Percentiles rank a stretch among this genome's conserved stretches.
Conservation (phyloP, 768 basidiomycete genomes). For the Vararia minispora region DNA sequence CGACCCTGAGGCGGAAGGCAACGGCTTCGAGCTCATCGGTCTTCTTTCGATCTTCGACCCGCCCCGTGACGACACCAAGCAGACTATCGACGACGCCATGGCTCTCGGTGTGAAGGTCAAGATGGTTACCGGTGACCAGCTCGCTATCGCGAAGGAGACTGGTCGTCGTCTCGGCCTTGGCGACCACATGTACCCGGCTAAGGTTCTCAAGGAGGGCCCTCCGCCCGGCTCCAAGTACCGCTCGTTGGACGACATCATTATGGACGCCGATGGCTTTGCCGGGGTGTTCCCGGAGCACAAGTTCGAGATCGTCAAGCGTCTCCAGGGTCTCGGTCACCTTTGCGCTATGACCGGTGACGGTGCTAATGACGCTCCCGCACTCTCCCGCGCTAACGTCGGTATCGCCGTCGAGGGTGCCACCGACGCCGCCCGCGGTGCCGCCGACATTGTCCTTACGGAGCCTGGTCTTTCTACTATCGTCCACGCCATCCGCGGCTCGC, state of each 20-base stretch:
- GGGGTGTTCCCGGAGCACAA: conserved; percentile 99
- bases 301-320: conserved; percentile 98
- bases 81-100: conserved; percentile 95
- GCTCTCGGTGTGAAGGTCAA: conserved; percentile 96
- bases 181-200: conserved; percentile 99
- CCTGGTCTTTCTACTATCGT: conserved; percentile 99
- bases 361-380: conserved; percentile 96
- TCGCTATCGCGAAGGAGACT: conserved; percentile 98
- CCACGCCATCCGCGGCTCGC: conserved; percentile 95
- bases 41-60: conserved; percentile 97
- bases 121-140: conserved; percentile 99
- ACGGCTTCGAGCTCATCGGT: conserved; percentile 96
- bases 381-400: conserved; percentile 98
- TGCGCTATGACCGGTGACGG: conserved; percentile 99
- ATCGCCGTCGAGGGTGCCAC: conserved; percentile 99
- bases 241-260: conserved; percentile 93
- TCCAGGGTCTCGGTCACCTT: conserved; percentile 91
- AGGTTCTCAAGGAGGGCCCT: conserved; percentile 97
- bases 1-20: conserved; percentile 78
- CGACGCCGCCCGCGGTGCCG: conserved; percentile 96
- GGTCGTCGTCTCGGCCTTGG: conserved; percentile 96
- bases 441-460: conserved; percentile 95
- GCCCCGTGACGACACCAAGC: conserved; percentile 96
- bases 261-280: conserved; percentile 98
- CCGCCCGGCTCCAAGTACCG: conserved; percentile 74